Base-by-base conservation (phyloP, 306 rosid genomes). In the Prinsepia uniflora region DNA sequence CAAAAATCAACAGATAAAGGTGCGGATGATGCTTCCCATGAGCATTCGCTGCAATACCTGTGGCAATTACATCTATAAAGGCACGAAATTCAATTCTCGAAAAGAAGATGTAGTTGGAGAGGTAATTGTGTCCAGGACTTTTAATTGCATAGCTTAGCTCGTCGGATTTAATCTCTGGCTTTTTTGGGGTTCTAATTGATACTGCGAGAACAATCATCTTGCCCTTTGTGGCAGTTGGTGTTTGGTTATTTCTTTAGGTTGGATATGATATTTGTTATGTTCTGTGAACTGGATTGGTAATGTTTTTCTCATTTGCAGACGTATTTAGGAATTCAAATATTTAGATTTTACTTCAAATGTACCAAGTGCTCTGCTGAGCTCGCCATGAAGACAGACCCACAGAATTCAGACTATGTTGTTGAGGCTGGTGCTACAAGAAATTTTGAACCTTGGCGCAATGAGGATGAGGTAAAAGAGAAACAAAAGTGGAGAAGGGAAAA, bases 21-120 rank as follows among this genome's bases (percentile, higher is more conserved):
- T 93, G 17, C 96, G 98, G 8, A 93, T 93, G 98, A 93, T 90
- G 97, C 97, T 93, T 80, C 97, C 98, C 18, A 93, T 93, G 97
- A 93, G 98, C 79, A 93, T 93, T 45, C 84, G 97, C 19, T 93
- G 98, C 89, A 88, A 87, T 54, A 90, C 98, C 0, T 90, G 98
- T 17, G 87, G 87, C 6, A 85, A 82, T 70, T 85, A 82, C 78
- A 85, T 85, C 64, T 85, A 82, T 81, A 82, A 85, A 39, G 89
- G 89, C 45, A 85, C 89, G 52, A 85, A 85, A 44, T 85, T 85
- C 60, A 85, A 85, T 58, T 85, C 89, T 17, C 85, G 87, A 22
- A 85, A 85, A 65, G 89, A 85, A 77, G 84, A 82, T 39, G 82
- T 74, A 5, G 40, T 80, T 34, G 86, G 87, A 15, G 83, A 82